Conservation (phyloP, 257 asterid genomes). For the Jacaranda mimosifolia region DNA sequence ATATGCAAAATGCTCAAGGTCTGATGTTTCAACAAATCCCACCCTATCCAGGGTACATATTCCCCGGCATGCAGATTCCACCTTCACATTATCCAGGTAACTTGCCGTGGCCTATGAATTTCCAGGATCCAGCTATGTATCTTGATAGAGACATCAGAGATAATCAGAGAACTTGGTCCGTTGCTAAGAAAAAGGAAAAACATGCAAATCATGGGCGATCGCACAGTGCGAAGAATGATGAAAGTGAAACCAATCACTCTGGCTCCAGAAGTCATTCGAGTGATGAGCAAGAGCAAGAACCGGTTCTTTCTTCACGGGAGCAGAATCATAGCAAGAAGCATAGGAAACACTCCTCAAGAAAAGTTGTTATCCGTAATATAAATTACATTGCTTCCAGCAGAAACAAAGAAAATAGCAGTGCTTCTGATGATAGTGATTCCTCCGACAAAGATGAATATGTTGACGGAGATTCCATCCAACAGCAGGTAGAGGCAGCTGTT, state of each 20-base stretch:
- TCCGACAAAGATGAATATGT: slow-evolving; percentile 56
- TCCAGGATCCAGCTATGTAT: slow-evolving; percentile 51
- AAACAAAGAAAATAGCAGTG: slow-evolving; percentile 50
- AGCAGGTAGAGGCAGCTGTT: slow-evolving; percentile 68
- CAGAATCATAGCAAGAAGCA: slow-evolving; percentile 52
- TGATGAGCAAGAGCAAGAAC: slow-evolving; percentile 49
- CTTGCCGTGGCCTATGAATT: slow-evolving; percentile 60
- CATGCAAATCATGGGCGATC: slow-evolving; percentile 30
- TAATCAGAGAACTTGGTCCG: slow-evolving; percentile 40
- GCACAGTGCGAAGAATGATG: slow-evolving; percentile 30
- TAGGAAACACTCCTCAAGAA: slow-evolving; percentile 58
- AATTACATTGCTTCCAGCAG: slow-evolving; percentile 71
- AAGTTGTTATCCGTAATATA: slow-evolving; percentile 86
- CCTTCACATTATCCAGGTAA: slow-evolving; percentile 59
- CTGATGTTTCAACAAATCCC: slow-evolving; percentile 62
- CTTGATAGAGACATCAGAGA: slow-evolving; percentile 46
- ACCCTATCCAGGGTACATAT: slow-evolving; percentile 63
- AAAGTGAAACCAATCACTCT: slow-evolving; percentile 46
- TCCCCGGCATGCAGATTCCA: slow-evolving; percentile 64
- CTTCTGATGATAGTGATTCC: slow-evolving; percentile 49
- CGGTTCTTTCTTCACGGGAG: slow-evolving; percentile 43
- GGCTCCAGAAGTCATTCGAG: slow-evolving; percentile 58
- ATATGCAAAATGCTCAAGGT: slow-evolving; percentile 67
- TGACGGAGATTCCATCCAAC: slow-evolving; percentile 57
- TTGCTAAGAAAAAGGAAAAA: slow-evolving; percentile 51